These are phyloP conservation scores for Madurella mycetomatis DNA, from an alignment of 2,329 filamentous ascomycete species.

Conservation along the genomic window DNA sequence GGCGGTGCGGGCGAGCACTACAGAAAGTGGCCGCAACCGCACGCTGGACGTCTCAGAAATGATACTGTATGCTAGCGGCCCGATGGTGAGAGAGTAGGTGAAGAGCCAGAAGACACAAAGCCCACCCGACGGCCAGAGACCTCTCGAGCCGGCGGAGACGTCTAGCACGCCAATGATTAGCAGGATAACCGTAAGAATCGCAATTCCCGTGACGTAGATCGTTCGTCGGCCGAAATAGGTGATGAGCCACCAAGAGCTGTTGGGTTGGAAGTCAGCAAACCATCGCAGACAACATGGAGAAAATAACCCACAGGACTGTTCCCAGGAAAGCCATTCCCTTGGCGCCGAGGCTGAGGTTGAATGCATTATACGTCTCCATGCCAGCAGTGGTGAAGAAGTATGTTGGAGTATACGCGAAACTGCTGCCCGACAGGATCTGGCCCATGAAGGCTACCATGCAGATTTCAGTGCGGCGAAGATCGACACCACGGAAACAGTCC, in stretches of 20 bases:
- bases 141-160: slow-evolving; percentile 32
- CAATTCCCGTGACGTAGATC: slow-evolving; percentile 40
- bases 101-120: slow-evolving; percentile 43
- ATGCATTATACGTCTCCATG: slow-evolving; percentile 34
- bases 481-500: slow-evolving; percentile 46
- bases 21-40: slow-evolving; percentile 43
- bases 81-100: slow-evolving; percentile 41
- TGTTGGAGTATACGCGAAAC: slow-evolving; percentile 37
- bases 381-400: slow-evolving; percentile 47
- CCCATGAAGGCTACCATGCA: slow-evolving; percentile 38
- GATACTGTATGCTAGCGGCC: slow-evolving; percentile 43
- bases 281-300: neutral
- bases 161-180: slow-evolving; percentile 41
- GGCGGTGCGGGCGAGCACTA: slow-evolving; percentile 40
- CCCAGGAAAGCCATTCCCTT: slow-evolving; percentile 42
- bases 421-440: slow-evolving; percentile 40
- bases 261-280: neutral
- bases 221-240: slow-evolving; percentile 39
- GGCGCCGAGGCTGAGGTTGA: slow-evolving; percentile 40
- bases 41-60: slow-evolving; percentile 42
- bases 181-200: slow-evolving; percentile 37
- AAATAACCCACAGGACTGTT: slow-evolving; percentile 29
- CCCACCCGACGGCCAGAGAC: slow-evolving; percentile 38
- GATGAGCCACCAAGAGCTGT: slow-evolving; percentile 40
- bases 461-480: slow-evolving; percentile 44